Base-by-base conservation (phyloP, 1,284 basidiomycete genomes). In the Vanrija humicola region DNA sequence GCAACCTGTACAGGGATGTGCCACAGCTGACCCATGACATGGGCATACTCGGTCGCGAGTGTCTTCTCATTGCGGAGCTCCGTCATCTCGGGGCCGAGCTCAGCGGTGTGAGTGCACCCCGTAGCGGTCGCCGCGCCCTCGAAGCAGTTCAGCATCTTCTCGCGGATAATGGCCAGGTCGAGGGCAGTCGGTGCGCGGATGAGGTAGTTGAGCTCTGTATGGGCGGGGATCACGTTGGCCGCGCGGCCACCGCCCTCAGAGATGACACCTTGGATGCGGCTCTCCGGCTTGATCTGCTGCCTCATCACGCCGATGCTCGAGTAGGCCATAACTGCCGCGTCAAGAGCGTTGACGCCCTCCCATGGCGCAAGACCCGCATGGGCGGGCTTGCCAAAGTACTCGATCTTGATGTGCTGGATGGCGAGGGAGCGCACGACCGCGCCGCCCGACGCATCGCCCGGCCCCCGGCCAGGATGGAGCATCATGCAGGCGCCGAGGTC, bases 311-410 rank as follows among this genome's bases (percentile, higher is more conserved):
- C 85, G 46, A 92, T 80, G 54, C 81, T 81, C 12, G 82, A 82
- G 73, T 92, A 92, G 1, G 88, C 87, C 15, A 88, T 74, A 62
- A 89, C 86, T 1, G 88, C 89, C 0, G 89, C 90, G 69, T 91
- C 89, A 39, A 89, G 82, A 6, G 90, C 89, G 67, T 92, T 92
- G 54, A 82, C 81, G 21, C 86, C 90, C 73, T 90, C 86, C 88
- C 56, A 64, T 26, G 64, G 64, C 14, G 54, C 48, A 9, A 46
- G 81, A 23, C 83, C 84, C 15, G 87, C 88, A 67, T 89, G 88
- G n/a, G 87, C 86, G 46, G 87, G 87, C 62, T 59, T 63, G 38
- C 72, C 72, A 18, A 47, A 46, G 59, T 59, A 73, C 39, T 68
- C 60, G 18, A 62, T 58, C 5, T 54, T 23, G 53, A 68, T 44